Percentiles rank a stretch among this genome's conserved stretches.
These are phyloP conservation scores for Fusarium sp. DNA, from an alignment of 2,329 filamentous ascomycete species.

Conservation along the genomic window DNA sequence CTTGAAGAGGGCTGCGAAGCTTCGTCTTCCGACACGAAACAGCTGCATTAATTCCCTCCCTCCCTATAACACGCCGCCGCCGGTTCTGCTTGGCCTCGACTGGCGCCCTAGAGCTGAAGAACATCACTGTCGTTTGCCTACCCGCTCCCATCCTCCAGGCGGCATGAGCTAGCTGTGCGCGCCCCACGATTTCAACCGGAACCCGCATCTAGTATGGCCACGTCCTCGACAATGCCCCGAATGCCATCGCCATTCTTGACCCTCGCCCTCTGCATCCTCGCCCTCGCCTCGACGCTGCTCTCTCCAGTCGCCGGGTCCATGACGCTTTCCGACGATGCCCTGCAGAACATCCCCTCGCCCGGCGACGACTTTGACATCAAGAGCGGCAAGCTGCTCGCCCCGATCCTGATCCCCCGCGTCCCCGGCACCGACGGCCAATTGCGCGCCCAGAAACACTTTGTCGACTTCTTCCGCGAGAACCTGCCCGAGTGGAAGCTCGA, in stretches of 20 bases:
- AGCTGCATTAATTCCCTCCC: constrained; percentile 20
- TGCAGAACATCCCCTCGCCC: constrained; percentile 80
- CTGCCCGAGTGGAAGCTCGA: constrained; percentile 86
- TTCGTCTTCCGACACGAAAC: constrained; percentile 37
- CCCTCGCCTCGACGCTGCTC: constrained; percentile 41
- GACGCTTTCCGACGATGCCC: constrained; percentile 80
- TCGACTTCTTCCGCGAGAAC: constrained; percentile 81
- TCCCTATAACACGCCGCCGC: constrained; percentile 21
- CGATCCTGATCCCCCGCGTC: constrained; percentile 90
- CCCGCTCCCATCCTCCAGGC: constrained; percentile 26
- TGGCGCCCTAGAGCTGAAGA: neutral
- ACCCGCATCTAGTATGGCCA: constrained; percentile 40
- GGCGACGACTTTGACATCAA: constrained; percentile 85
- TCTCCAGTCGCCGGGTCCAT: constrained; percentile 58
- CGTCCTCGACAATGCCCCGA: constrained; percentile 38
- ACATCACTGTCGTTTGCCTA: neutral
- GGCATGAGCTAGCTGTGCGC: constrained; percentile 42
- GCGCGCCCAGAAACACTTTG: constrained; percentile 84
- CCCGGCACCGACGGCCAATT: constrained; percentile 85
- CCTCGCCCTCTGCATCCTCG: constrained; percentile 37
- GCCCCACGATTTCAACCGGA: constrained; percentile 41
- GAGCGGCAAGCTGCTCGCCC: constrained; percentile 82
- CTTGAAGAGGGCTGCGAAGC: constrained; percentile 31
- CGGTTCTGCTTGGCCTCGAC: constrained; percentile 8
- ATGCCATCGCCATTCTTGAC: constrained; percentile 36